A percentile compares a stretch with the other conserved stretches of the same genome.
These are phyloP conservation scores for Aquilaria sinensis DNA, from an alignment of 345 rosid species.

Conservation along the genomic window DNA sequence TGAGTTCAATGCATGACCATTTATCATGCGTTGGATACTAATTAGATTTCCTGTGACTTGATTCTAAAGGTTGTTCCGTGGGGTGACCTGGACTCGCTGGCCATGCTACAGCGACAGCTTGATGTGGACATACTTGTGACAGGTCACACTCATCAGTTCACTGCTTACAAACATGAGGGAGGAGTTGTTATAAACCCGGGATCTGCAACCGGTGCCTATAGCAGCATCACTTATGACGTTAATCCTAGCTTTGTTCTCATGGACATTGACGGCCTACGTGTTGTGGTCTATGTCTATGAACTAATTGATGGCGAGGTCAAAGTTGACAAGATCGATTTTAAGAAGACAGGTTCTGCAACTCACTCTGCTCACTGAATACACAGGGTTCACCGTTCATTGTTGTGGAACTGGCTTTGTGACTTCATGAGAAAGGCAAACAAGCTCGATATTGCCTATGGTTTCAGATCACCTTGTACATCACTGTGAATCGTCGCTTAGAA, in stretches of 20 bases:
- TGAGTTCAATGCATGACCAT: no score
- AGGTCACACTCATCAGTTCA: slow-evolving; percentile 96
- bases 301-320: slow-evolving; percentile 94
- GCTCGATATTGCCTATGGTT: no score
- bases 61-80: slow-evolving; percentile 75
- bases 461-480: no score
- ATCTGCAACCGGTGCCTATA: slow-evolving; percentile 89
- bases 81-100: slow-evolving; percentile 93
- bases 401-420: no score
- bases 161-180: slow-evolving; percentile 94
- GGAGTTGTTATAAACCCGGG: slow-evolving; percentile 97
- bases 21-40: no score
- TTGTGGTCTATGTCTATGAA: slow-evolving; percentile 91
- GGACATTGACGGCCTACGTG: slow-evolving; percentile 92
- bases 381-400: no score
- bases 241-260: slow-evolving; percentile 95
- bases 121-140: slow-evolving; percentile 95
- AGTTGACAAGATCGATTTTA: slow-evolving; percentile 95
- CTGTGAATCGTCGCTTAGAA: no score
- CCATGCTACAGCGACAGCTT: slow-evolving; percentile 94
- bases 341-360: slow-evolving; percentile 54
- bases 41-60: no score
- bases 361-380: slow-evolving; percentile 40
- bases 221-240: slow-evolving; percentile 82
- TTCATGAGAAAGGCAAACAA: no score